A percentile compares a stretch with the other conserved stretches of the same genome.
These are phyloP conservation scores for Magnolia officinalis DNA, from an alignment of 164 flowering plant genomes.

Conservation along the genomic window DNA sequence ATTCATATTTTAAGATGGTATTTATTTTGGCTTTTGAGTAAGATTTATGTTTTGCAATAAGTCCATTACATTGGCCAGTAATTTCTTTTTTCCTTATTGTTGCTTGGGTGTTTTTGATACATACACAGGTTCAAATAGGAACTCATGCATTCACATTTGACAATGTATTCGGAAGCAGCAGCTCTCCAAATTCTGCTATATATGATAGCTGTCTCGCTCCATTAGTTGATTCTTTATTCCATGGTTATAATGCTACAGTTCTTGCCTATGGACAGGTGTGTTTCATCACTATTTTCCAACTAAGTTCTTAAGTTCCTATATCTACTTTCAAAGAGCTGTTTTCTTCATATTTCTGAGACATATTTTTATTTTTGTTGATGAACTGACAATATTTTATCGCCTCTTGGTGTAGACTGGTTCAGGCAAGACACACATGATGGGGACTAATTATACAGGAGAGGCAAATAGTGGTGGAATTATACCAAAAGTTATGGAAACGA, in stretches of 20 bases:
- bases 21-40: no score
- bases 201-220: constrained; percentile 79
- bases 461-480: constrained; percentile 57
- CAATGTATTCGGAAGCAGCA: constrained; percentile 59
- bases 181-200: constrained; percentile 36
- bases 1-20: no score
- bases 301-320: not conserved
- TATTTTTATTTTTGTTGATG: not conserved
- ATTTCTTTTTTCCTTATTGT: not conserved
- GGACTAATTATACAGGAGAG: constrained; percentile 78
- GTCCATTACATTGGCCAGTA: no score
- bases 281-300: not conserved
- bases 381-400: not conserved
- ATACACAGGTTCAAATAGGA: constrained; percentile 80
- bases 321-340: not conserved
- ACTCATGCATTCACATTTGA: constrained; percentile 87
- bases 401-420: constrained; percentile 79
- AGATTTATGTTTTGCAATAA: no score
- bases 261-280: constrained; percentile 95
- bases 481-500: constrained; percentile 78
- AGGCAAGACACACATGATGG: constrained; percentile 97
- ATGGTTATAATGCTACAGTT: constrained; percentile 94
- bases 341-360: not conserved
- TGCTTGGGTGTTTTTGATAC: not conserved
- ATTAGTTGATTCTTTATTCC: constrained; percentile 72